Conservation (phyloP, 139 green algal genomes). For the Chlorella sorokiniana region DNA sequence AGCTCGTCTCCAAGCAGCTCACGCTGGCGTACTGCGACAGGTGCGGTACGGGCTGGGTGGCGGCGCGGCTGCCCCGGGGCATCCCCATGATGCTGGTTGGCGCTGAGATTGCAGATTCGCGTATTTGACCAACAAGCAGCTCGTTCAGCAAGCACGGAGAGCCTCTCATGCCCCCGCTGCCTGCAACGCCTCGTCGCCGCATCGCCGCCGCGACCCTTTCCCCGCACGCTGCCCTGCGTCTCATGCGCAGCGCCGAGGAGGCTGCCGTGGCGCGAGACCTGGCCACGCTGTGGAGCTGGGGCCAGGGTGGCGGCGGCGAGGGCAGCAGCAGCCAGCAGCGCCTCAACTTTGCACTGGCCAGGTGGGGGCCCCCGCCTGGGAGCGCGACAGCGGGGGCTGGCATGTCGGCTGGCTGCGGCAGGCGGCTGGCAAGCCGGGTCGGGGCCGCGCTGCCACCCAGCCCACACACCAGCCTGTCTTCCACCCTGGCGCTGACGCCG, state of each 20-base stretch:
- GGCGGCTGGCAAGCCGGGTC: too few relatives aligned
- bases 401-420: too few relatives aligned
- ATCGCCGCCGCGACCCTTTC: too few relatives aligned
- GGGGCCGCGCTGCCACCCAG: too few relatives aligned
- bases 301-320: not conserved
- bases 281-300: conserved; percentile 22
- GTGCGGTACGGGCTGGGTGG: not conserved
- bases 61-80: not conserved
- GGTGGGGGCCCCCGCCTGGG: too few relatives aligned
- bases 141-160: too few relatives aligned
- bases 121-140: not conserved
- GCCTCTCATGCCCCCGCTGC: too few relatives aligned
- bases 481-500: too few relatives aligned
- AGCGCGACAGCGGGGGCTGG: too few relatives aligned
- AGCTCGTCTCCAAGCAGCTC: conserved; percentile 16
- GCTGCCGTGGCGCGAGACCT: not conserved
- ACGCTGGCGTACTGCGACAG: conserved; percentile 18
- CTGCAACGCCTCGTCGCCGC: too few relatives aligned
- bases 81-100: not conserved
- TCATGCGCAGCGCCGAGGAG: conserved; percentile 6
- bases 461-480: too few relatives aligned
- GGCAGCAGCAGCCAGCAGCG: not conserved
- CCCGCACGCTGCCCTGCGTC: not conserved
- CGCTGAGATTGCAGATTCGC: not conserved
- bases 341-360: conserved; percentile 10